Conservation (phyloP, 1,284 basidiomycete species). For the Stygiomarasmius scandens region DNA sequence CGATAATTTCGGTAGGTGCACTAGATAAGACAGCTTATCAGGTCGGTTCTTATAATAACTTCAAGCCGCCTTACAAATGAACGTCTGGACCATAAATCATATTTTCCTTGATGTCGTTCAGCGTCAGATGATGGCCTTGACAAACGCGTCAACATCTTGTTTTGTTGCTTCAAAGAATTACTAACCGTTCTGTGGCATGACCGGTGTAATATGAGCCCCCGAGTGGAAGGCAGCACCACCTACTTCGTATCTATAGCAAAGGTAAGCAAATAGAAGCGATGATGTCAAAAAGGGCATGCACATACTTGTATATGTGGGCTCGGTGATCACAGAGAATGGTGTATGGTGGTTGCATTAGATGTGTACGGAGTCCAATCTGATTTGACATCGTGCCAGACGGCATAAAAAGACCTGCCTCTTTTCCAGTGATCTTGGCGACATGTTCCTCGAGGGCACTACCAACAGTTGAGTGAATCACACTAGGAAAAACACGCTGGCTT, state of each 20-base stretch:
- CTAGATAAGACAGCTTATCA: slow-evolving; percentile 35
- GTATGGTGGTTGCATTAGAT: slow-evolving; percentile 88
- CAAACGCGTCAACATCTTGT: neutral
- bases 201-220: slow-evolving; percentile 75
- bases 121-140: slow-evolving; percentile 80
- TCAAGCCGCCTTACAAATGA: slow-evolving; percentile 57
- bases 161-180: slow-evolving; percentile 19
- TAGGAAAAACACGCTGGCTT: slow-evolving; percentile 15
- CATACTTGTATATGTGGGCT: slow-evolving; percentile 77
- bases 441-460: slow-evolving; percentile 76
- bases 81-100: slow-evolving; percentile 73
- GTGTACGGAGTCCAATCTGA: slow-evolving; percentile 85
- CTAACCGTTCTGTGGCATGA: slow-evolving; percentile 76
- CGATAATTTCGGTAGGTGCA: slow-evolving; percentile 81
- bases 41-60: slow-evolving; percentile 5
- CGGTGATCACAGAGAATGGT: slow-evolving; percentile 85
- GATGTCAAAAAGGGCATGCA: slow-evolving; percentile 1
- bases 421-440: slow-evolving; percentile 82
- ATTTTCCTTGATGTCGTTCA: slow-evolving; percentile 78
- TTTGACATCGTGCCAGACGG: slow-evolving; percentile 93
- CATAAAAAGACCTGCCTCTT: slow-evolving; percentile 86
- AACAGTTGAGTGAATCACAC: slow-evolving; percentile 30
- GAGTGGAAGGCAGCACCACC: slow-evolving; percentile 94
- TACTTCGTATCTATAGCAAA: slow-evolving; percentile 67
- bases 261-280: slow-evolving; percentile 9